These are phyloP conservation scores for Neonectria faginata DNA, from an alignment of 2,329 filamentous ascomycete genomes.

Conservation along the genomic window DNA sequence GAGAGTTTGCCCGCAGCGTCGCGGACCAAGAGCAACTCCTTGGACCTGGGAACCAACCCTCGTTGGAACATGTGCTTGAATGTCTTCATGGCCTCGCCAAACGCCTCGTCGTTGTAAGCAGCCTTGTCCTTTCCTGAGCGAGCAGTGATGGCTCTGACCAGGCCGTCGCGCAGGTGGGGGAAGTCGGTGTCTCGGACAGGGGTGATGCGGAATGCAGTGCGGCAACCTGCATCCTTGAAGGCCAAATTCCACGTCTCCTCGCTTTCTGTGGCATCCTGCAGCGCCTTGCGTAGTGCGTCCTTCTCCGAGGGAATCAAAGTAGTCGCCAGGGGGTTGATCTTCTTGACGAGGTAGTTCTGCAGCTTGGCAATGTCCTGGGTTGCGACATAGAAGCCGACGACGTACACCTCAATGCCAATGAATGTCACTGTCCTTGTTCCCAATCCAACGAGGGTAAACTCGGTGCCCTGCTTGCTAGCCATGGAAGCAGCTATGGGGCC, in stretches of 20 bases:
- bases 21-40: slow-evolving; percentile 79
- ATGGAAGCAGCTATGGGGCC: slow-evolving; percentile 54
- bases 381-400: slow-evolving; percentile 91
- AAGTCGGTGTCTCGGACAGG: slow-evolving; percentile 97
- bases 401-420: slow-evolving; percentile 90
- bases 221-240: slow-evolving; percentile 73
- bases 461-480: slow-evolving; percentile 60
- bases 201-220: slow-evolving; percentile 84
- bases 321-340: slow-evolving; percentile 81
- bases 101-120: slow-evolving; percentile 75
- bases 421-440: slow-evolving; percentile 93
- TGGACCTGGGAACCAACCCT: slow-evolving; percentile 82
- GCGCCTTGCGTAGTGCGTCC: slow-evolving; percentile 73
- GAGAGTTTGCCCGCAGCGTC: slow-evolving; percentile 74
- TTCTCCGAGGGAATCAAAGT: slow-evolving; percentile 87
- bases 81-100: slow-evolving; percentile 78
- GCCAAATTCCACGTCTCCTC: slow-evolving; percentile 81
- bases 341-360: slow-evolving; percentile 80
- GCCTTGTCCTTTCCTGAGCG: slow-evolving; percentile 70
- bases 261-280: slow-evolving; percentile 77
- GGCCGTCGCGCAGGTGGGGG: slow-evolving; percentile 89
- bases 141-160: slow-evolving; percentile 85
- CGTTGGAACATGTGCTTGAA: slow-evolving; percentile 88
- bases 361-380: slow-evolving; percentile 84
- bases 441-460: slow-evolving; percentile 90